Evolutionary conservation across 768 basidiomycete genomes (phyloP).

Genomic region (Russula griseocarnosa): DNA sequence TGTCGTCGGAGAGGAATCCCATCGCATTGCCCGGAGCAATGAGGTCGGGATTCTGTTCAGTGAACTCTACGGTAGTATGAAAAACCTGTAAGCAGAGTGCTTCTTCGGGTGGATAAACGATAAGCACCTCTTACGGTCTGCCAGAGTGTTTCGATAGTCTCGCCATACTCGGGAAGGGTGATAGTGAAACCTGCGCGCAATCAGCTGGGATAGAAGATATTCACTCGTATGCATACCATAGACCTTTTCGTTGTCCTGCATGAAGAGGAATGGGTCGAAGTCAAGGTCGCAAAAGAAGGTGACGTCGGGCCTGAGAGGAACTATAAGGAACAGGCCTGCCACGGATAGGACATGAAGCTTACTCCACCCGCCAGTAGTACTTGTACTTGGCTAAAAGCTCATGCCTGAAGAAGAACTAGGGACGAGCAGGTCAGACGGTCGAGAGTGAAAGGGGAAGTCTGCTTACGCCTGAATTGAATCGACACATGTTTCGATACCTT

Average conservation of each 20-base stretch:
- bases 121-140: slow-evolving; percentile 54
- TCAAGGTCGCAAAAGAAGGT: slow-evolving; percentile 56
- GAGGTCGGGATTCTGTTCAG: slow-evolving; percentile 45
- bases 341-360: slow-evolving; percentile 26
- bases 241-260: slow-evolving; percentile 53
- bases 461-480: slow-evolving; percentile 86
- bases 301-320: slow-evolving; percentile 45
- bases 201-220: not conserved
- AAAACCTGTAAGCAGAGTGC: not conserved
- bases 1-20: slow-evolving; percentile 54
- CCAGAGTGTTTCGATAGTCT: slow-evolving; percentile 77
- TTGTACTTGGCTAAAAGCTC: slow-evolving; percentile 38
- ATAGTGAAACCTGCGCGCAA: slow-evolving; percentile 57
- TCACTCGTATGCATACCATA: slow-evolving; percentile 41
- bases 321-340: not conserved
- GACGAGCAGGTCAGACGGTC: not conserved
- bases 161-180: slow-evolving; percentile 67
- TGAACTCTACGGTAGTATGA: slow-evolving; percentile 42
- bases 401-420: slow-evolving; percentile 55
- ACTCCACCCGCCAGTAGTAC: slow-evolving; percentile 54
- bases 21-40: slow-evolving; percentile 50
- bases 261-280: slow-evolving; percentile 55
- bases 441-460: not conserved
- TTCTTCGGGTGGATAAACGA: not conserved
- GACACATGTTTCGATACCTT: slow-evolving; percentile 93